Base-by-base conservation (phyloP, 305 asterid species). In the Fraxinus greggii region DNA sequence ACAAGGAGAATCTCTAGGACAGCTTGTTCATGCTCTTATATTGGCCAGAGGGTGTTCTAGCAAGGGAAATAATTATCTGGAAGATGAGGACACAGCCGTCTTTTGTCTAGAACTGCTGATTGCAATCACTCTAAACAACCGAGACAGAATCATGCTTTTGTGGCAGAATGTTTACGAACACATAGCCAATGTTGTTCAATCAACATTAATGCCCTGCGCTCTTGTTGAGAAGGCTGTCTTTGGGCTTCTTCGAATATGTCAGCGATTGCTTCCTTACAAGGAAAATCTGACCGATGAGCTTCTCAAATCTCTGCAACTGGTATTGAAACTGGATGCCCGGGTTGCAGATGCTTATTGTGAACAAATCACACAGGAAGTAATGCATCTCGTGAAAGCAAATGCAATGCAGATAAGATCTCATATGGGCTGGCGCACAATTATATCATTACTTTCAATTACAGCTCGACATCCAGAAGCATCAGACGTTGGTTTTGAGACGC, bases 391-490 rank as follows among this genome's bases (percentile, higher is more conserved):
- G 72, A 95, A 93, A 88, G 98, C 95, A 77, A 95, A 95, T 63
- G 98, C 95, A 13, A 85, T 89, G 88, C 99, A 94, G 92, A 94
- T 95, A 81, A 86, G 98, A 86, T 95, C 99, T 31, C 97, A 90
- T 69, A 85, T 88, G 92, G 98, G 98, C 9, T 95, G 98, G 99
- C 93, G 98, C 83, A 93, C 97, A 3, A 93, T 95, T 79, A 87
- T 91, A 72, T 95, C 97, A 29, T 89, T 95, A 79, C 97, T 95
- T 63, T 95, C 97, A 1, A 92, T 94, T 93, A 93, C 99, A 26
- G 98, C 98, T 31, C 92, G 97, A 73, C 99, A 95, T 86, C 99
- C 99, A 9, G 99, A 95, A 89, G 99, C 99, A 35, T 94, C 98
- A 4, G 99, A 95, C 79, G 88, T 93, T 4, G 99, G 99, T 38